A percentile compares a stretch with the other conserved stretches of the same genome.
Evolutionary conservation across 371 early-diverging fungal species (phyloP).

Genomic region (Rhizopus delemar): DNA sequence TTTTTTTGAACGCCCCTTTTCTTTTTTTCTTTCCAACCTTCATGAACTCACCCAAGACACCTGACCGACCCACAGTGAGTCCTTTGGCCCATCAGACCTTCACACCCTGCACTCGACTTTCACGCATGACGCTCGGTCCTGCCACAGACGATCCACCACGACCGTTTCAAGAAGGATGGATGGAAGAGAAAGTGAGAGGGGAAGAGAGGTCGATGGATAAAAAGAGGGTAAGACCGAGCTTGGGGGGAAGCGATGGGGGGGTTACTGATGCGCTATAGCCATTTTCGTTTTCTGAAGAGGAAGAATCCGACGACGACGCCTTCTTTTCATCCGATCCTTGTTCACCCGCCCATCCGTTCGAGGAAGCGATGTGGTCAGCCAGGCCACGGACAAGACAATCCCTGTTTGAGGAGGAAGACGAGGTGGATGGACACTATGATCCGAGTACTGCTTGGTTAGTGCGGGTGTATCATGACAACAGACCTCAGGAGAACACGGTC

Average conservation of each 20-base stretch:
- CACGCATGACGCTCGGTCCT: slow-evolving; percentile 22
- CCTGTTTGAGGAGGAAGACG: slow-evolving; percentile 5
- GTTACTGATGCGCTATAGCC: no score
- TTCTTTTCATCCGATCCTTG: slow-evolving; percentile 17
- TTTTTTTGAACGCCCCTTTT: slow-evolving; percentile 1
- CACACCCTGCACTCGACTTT: slow-evolving; percentile 25
- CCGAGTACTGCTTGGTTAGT: slow-evolving; percentile 10
- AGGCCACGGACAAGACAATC: background rate
- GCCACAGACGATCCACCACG: slow-evolving; percentile 1
- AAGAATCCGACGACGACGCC: slow-evolving; percentile 18
- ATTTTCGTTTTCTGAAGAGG: slow-evolving; percentile 18
- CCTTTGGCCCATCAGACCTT: slow-evolving; percentile 5
- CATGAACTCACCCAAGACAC: background rate
- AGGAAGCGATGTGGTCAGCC: background rate
- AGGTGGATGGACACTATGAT: slow-evolving; percentile 8
- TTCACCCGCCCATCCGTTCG: slow-evolving; percentile 15
- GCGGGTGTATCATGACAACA: slow-evolving; percentile 8
- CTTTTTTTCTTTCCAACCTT: background rate
- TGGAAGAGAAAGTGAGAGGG: slow-evolving; percentile 16
- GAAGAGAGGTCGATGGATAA: slow-evolving; percentile 13
- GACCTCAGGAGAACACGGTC: background rate
- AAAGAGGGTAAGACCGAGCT: slow-evolving; percentile 4
- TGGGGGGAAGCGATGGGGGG: background rate
- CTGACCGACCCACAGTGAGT: background rate
- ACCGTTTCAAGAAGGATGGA: slow-evolving; percentile 15